phyloP scores from a whole-genome alignment of 176 grass and related monocot genomes.

The Luzula sylvatica region DNA sequence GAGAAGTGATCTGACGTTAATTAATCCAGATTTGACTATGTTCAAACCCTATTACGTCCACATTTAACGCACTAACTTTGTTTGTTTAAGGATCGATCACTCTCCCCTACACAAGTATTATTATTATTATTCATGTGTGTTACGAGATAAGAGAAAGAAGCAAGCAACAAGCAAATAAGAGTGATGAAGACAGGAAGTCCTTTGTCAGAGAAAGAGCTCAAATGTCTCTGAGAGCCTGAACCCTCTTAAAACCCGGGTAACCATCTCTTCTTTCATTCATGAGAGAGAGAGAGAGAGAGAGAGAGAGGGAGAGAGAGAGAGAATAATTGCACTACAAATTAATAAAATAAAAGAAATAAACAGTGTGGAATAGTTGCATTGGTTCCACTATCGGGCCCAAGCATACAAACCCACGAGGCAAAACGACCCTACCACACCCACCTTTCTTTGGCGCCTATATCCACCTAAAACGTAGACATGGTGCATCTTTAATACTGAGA shows the following conservation, averaged over 20 bases:
- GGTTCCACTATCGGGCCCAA: not conserved
- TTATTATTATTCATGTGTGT: too few species aligned
- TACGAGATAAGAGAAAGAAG: not conserved
- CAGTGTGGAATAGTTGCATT: too few species aligned
- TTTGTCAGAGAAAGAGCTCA: conserved; percentile 14
- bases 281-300: not conserved
- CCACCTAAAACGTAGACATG: conserved; percentile 19
- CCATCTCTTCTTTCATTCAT: not conserved
- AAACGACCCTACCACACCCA: conserved; percentile 2
- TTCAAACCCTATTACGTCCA: conserved; percentile 5
- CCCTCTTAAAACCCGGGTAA: conserved; percentile 20
- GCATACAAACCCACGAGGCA: conserved; percentile 8
- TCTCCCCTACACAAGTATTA: too few species aligned
- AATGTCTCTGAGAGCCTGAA: conserved; percentile 1
- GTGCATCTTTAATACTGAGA: not conserved
- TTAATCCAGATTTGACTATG: conserved; percentile 17
- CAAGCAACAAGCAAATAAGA: not conserved
- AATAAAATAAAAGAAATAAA: conserved; percentile 1
- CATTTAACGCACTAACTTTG: too few species aligned
- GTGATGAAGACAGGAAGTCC: conserved; percentile 7
- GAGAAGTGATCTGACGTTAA: conserved; percentile 16
- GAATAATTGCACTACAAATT: not conserved
- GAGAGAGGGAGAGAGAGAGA: not conserved
- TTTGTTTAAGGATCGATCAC: not conserved
- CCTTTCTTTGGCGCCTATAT: conserved; percentile 4